Percentiles rank a stretch among this genome's conserved stretches.
Conservation (phyloP, 1,284 basidiomycete genomes). For the Ustanciosporium gigantosporum region DNA sequence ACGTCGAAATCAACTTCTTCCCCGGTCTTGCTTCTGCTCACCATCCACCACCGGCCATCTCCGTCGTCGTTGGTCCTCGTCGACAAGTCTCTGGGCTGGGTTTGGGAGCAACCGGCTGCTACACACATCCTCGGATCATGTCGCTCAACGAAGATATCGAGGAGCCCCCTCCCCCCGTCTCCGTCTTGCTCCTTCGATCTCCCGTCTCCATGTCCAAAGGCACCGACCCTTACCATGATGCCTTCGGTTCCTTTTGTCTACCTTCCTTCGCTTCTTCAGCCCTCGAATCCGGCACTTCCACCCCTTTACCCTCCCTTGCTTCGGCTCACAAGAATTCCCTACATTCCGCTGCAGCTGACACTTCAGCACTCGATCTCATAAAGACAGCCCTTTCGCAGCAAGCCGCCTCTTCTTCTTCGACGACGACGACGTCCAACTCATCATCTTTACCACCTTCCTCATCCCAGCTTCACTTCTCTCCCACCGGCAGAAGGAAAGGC, state of each 20-base stretch:
- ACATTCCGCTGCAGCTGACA: slow-evolving; percentile 9
- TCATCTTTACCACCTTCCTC: neutral
- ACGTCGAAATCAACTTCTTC: too few species aligned
- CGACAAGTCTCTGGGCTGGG: too few species aligned
- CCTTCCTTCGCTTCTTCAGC: slow-evolving; percentile 55
- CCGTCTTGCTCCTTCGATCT: slow-evolving; percentile 52
- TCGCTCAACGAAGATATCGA: slow-evolving; percentile 25
- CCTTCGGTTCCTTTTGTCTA: slow-evolving; percentile 57
- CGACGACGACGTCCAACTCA: too few species aligned
- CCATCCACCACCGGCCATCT: too few species aligned
- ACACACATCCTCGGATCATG: too few species aligned
- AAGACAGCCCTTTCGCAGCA: slow-evolving; percentile 6
- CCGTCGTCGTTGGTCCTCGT: too few species aligned
- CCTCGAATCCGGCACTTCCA: slow-evolving; percentile 52
- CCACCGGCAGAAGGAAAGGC: slow-evolving; percentile 38
- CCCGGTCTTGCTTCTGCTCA: too few species aligned
- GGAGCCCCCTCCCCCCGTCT: slow-evolving; percentile 33
- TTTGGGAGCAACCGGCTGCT: too few species aligned
- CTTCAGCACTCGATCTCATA: slow-evolving; percentile 9
- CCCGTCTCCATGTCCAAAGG: slow-evolving; percentile 53
- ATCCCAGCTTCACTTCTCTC: slow-evolving; percentile 1
- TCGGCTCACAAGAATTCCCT: slow-evolving; percentile 7
- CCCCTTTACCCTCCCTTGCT: slow-evolving; percentile 38
- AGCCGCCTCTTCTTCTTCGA: too few species aligned
- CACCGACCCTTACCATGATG: slow-evolving; percentile 59